Conservation (phyloP, 2,329 filamentous ascomycete genomes). For the Calonectria naviculata region DNA sequence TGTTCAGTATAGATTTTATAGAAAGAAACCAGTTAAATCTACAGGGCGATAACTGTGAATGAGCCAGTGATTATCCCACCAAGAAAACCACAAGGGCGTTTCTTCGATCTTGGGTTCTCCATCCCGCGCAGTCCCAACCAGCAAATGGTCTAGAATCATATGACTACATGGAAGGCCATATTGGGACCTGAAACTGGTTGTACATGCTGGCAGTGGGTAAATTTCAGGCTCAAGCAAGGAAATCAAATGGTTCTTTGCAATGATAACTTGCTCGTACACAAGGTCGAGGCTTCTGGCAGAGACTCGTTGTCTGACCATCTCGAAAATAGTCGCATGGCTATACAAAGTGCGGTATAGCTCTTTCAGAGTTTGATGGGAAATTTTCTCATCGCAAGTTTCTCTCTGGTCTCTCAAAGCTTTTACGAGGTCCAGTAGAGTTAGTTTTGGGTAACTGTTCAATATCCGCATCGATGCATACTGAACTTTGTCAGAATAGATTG, state of each 20-base stretch:
- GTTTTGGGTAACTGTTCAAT: background rate
- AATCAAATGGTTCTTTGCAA: background rate
- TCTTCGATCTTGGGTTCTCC: background rate
- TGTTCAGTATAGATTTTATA: background rate
- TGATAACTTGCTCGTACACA: background rate
- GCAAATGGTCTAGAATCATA: background rate
- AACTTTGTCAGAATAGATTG: background rate
- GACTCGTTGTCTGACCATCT: background rate
- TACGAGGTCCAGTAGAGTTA: background rate
- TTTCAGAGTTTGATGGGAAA: background rate
- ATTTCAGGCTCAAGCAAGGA: background rate
- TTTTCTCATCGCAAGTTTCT: background rate
- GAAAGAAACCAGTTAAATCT: background rate
- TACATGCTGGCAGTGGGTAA: background rate
- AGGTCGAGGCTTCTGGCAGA: background rate
- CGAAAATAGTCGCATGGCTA: no score
- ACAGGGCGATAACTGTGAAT: background rate
- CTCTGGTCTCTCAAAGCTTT: background rate
- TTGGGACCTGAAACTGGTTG: background rate
- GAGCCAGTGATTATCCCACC: background rate
- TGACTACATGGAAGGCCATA: background rate
- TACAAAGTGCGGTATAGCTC: no score
- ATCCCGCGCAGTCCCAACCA: background rate
- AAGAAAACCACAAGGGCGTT: background rate
- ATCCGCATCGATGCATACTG: background rate